Base-by-base conservation (phyloP, 768 basidiomycete species). In the Kwoniella dendrophila region DNA sequence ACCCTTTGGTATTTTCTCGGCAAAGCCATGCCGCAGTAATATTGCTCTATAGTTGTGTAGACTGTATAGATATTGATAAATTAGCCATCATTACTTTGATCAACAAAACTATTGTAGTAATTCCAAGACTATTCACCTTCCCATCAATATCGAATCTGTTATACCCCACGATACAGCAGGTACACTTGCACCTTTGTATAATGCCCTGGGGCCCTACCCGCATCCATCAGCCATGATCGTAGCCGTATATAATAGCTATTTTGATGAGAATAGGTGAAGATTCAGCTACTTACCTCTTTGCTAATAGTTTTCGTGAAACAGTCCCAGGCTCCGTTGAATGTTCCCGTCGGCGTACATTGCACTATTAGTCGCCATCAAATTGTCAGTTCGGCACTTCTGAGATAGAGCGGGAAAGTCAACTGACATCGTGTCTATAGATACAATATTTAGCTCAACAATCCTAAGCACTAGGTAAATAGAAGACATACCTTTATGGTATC, bases 71-170 rank as follows among this genome's bases (percentile, higher is more conserved):
- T n/a, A n/a, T n/a, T n/a, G n/a, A n/a, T n/a, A n/a, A n/a, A n/a
- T n/a, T n/a, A n/a, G n/a, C n/a, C n/a, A n/a, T n/a, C 18, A 40
- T 2, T 11, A 40, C 32, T 32, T 26, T 14, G 30, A 48, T 48
- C 56, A 27, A 22, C 5, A 3, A 33, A 32, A 18, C 2, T n/a
- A 47, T 41, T n/a, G n/a, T n/a, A n/a, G n/a, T n/a, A n/a, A n/a
- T n/a, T n/a, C n/a, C n/a, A 22, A 26, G 18, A 41, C 27, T 16
- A 56, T 69, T 52, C 49, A 76, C 77, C 71, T 75, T 16, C 78
- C 78, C 72, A 79, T 78, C 27, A 79, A 56, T 11, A 79, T 71
- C 12, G 74, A 71, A 59, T 79, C 78, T 18, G 74, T 78, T n/a
- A 78, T 71, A 26, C 71, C 71, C 78, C 78, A 79, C 34, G 77